Percentiles rank a stretch among this genome's conserved stretches.
phyloP scores from a whole-genome alignment of 495 filamentous ascomycete genomes.

The Penicillium pancosmium region DNA sequence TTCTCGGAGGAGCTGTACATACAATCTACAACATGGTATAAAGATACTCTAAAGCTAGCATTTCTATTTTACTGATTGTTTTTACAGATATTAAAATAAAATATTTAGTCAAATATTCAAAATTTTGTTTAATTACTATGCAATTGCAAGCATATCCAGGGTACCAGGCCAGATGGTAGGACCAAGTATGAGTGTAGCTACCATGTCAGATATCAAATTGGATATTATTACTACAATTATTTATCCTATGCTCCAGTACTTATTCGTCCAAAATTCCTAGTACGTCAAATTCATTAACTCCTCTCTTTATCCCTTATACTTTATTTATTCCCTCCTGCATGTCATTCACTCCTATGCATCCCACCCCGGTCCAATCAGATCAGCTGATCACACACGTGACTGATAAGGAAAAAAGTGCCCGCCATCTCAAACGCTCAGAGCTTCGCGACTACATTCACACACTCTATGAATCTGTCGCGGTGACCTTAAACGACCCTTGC shows the following conservation, averaged over 20 bases:
- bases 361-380: conserved; percentile 15
- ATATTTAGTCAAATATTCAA: not conserved
- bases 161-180: too few relatives aligned
- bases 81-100: not conserved
- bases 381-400: conserved; percentile 42
- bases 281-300: too few relatives aligned
- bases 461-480: conserved; percentile 52
- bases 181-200: too few relatives aligned
- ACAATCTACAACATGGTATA: not conserved
- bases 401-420: conserved; percentile 43
- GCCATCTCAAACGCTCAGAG: conserved; percentile 5
- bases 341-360: not conserved
- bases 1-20: conserved; percentile 23
- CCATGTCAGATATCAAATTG: too few relatives aligned
- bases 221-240: too few relatives aligned
- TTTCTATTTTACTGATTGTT: conserved; percentile 1
- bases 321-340: not conserved
- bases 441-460: conserved; percentile 4
- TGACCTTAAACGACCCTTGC: conserved; percentile 69
- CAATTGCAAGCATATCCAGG: not conserved
- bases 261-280: too few relatives aligned
- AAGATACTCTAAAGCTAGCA: not conserved
- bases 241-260: too few relatives aligned
- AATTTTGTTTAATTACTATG: not conserved
- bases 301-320: too few relatives aligned